Base-by-base conservation (phyloP, 2,329 filamentous ascomycete genomes). In the Zymoseptoria crescenta region DNA sequence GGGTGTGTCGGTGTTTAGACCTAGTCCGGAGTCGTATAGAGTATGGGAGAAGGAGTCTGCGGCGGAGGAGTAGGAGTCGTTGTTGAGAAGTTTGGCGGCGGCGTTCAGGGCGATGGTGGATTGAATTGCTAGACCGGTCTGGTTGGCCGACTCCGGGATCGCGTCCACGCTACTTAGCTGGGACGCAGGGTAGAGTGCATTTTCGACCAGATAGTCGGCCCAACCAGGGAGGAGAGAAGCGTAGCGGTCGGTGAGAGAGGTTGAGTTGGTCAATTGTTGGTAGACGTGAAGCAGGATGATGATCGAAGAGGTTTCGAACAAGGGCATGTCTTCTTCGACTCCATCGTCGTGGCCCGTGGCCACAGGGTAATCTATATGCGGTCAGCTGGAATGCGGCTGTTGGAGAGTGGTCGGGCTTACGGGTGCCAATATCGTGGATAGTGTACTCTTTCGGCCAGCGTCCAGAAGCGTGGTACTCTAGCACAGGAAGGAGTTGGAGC, bases 121-220 rank as follows among this genome's bases (percentile, higher is more conserved):
- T 55, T 68, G 66, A 6, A 68, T 64, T 1, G 65, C 66, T 13
- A 68, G 72, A 30, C 73, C 74, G 5, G 76, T 76, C 51, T 79
- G 65, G 20, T 75, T 74, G 8, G 81, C 74, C 59, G 83, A 80
- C 10, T 75, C 73, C 3, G 79, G 70, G 77, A 84, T 83, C 28
- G 81, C 81, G 65, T 80, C 74, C 54, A 84, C 79, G 29, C 80
- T 81, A 62, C 83, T 81, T 57, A 84, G 76, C 63, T 85, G 83
- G 52, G 78, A 76, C 1, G 76, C 74, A 1, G 82, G 82, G 56
- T 80, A 77, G 6, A 84, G 73, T 6, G 80, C 76, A 62, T 81
- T 79, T 6, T 77, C 67, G 1, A 81, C 73, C 8, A 84, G 74
- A 65, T 80, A 84, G 8, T 75, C 70, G 7, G 77, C 78, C 78